These are phyloP conservation scores for Trichoderma brevicompactum DNA, from an alignment of 2,329 filamentous ascomycete genomes.

Conservation along the genomic window DNA sequence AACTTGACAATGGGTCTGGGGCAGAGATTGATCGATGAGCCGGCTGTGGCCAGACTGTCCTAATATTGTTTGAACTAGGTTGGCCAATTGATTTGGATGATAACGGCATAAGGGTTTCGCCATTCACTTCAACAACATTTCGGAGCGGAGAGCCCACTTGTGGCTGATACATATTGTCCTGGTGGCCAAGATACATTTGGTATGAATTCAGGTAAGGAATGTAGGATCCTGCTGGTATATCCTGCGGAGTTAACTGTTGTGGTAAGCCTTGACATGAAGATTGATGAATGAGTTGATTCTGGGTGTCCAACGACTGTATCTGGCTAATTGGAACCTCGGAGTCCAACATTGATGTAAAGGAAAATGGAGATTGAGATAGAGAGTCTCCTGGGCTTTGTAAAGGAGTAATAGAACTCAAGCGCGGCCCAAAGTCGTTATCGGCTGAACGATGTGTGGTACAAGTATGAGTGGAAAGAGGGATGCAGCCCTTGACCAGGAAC, in stretches of 20 bases:
- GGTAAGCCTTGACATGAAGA: background rate
- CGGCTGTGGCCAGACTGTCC: too few species aligned
- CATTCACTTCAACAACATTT: slow-evolving; percentile 30
- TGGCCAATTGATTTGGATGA: background rate
- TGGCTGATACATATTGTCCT: slow-evolving; percentile 30
- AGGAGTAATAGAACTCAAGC: slow-evolving; percentile 38
- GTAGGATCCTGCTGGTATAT: background rate
- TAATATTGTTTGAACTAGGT: background rate
- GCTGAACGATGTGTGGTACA: background rate
- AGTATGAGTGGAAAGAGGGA: background rate
- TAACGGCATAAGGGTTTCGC: background rate
- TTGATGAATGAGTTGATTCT: background rate
- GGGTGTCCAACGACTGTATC: background rate
- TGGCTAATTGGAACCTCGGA: background rate
- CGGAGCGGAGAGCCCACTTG: slow-evolving; percentile 38
- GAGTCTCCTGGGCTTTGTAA: slow-evolving; percentile 4
- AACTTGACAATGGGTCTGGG: background rate
- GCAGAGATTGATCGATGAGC: slow-evolving; percentile 10
- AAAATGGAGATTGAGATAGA: slow-evolving; percentile 19
- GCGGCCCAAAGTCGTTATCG: slow-evolving; percentile 29
- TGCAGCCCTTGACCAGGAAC: slow-evolving; percentile 36
- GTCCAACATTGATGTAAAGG: slow-evolving; percentile 32
- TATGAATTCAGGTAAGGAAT: slow-evolving; percentile 36
- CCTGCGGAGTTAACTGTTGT: background rate
- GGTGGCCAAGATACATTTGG: slow-evolving; percentile 32